Conservation (phyloP, 352 stramenopile genomes). For the Phytopythium oedochilum region DNA sequence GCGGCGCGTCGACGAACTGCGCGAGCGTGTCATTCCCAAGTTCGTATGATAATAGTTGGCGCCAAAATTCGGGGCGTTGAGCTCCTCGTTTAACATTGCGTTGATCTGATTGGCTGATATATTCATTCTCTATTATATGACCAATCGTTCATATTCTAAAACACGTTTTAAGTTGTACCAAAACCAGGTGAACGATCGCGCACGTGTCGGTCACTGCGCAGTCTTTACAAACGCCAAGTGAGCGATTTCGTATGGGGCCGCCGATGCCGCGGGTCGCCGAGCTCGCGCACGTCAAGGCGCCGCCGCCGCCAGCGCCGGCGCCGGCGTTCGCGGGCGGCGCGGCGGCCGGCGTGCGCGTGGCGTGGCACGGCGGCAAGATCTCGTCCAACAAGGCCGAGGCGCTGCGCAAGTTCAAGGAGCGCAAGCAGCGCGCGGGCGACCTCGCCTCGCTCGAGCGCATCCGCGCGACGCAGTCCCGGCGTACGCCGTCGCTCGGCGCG, state of each 20-base stretch:
- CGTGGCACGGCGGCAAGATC: constrained; percentile 80
- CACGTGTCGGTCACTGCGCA: not conserved
- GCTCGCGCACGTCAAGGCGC: constrained; percentile 70
- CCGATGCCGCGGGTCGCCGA: constrained; percentile 44
- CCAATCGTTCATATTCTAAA: too few relatives aligned
- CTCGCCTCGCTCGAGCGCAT: constrained; percentile 45
- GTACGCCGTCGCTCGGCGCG: constrained; percentile 20
- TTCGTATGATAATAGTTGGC: not conserved
- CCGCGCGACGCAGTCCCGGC: constrained; percentile 32
- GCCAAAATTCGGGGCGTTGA: not conserved
- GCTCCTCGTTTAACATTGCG: too few relatives aligned
- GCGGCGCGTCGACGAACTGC: not conserved
- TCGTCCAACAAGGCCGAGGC: constrained; percentile 83
- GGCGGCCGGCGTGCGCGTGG: constrained; percentile 32
- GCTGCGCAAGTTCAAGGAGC: constrained; percentile 81
- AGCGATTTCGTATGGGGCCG: not conserved
- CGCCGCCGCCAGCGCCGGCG: constrained; percentile 13
- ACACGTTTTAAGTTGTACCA: too few relatives aligned
- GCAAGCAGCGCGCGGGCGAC: constrained; percentile 51
- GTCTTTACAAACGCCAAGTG: not conserved
- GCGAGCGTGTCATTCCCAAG: constrained; percentile 8
- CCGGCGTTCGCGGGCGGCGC: constrained; percentile 10
- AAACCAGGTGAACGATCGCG: too few relatives aligned
- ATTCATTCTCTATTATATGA: not conserved
- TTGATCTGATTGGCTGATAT: too few relatives aligned